Evolutionary conservation across 1,284 basidiomycete genomes (phyloP), one percentile per base, ranked within the genome.

Genomic region (Ceratobasidium sp.): DNA sequence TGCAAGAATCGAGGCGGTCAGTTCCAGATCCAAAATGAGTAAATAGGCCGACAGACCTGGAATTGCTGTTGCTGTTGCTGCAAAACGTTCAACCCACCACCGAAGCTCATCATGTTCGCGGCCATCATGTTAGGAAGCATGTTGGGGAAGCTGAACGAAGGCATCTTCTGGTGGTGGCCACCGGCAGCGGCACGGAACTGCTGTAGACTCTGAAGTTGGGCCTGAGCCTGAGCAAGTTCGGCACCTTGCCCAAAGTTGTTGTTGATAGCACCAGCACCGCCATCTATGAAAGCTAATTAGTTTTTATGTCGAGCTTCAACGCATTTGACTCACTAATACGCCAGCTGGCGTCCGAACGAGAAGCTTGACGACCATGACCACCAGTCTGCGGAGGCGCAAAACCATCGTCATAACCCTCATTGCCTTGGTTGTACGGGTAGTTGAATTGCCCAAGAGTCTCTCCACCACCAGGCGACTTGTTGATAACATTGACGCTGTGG

Each of bases 121-220:
- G 93, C 95, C 91, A 95, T 94, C 90, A 95, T 92, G 82, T 97
- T 96, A 4, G 95, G 95, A 28, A 97, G 86, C 94, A 97, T 97
- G 83, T 97, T 97, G 17, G 96, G 96, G 88, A 98, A 96, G 81
- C 94, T 95, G 86, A 99, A 98, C 0, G 98, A 99, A 15, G 95
- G 90, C 89, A 97, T 96, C 87, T 98, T 97, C 82, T 95, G 91
- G 84, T 99, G 97, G 79, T 98, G 95, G 17, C 95, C 94, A 73
- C 95, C 96, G 15, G 96, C 93, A 1, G 95, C 95, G 45, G 95
- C 96, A 80, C 98, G 93, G 89, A 99, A 99, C 82, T 98, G 96
- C 82, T 98, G 95, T 64, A 99, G 88, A 81, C 97, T 97, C 81
- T 96, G 94, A 5, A 99, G 88, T 83, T 99, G 98, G 11, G 96